Conservation (phyloP, 257 asterid genomes). For the Solanum sitiens region DNA sequence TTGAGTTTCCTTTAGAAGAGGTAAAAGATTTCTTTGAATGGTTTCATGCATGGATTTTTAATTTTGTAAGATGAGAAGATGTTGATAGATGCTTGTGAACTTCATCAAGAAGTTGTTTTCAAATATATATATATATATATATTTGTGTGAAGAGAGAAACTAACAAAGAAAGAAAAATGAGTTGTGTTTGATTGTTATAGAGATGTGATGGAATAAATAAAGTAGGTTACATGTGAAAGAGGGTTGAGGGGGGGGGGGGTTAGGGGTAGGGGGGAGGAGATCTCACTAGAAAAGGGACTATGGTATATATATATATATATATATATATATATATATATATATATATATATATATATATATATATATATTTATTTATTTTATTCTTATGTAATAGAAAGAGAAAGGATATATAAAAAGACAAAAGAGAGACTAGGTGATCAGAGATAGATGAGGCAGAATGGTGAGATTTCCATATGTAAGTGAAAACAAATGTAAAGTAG, state of each 20-base stretch:
- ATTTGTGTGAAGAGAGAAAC: not conserved
- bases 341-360: too few species aligned
- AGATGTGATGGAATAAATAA: slow-evolving; percentile 25
- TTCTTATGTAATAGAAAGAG: not conserved
- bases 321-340: too few species aligned
- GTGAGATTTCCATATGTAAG: slow-evolving; percentile 17
- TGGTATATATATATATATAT: not conserved
- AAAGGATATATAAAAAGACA: slow-evolving; percentile 9
- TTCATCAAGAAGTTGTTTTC: slow-evolving; percentile 38
- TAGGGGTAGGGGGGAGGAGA: not conserved
- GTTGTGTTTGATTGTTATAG: slow-evolving; percentile 27
- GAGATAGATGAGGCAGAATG: slow-evolving; percentile 24
- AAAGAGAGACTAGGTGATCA: slow-evolving; percentile 10
- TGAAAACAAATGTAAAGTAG: slow-evolving; percentile 5
- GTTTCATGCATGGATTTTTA: slow-evolving; percentile 60
- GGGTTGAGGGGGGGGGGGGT: not conserved
- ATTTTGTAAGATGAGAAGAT: slow-evolving; percentile 23
- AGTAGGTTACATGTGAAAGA: slow-evolving; percentile 6
- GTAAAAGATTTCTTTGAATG: slow-evolving; percentile 29
- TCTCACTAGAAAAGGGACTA: not conserved
- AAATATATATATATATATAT: too few species aligned
- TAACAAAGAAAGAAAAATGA: slow-evolving; percentile 1
- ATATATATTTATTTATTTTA: too few species aligned
- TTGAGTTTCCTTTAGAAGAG: slow-evolving; percentile 37
- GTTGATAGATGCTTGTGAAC: slow-evolving; percentile 62